These are phyloP conservation scores for Monsonia emarginata DNA, from an alignment of 441 rosid genomes.

Conservation along the genomic window DNA sequence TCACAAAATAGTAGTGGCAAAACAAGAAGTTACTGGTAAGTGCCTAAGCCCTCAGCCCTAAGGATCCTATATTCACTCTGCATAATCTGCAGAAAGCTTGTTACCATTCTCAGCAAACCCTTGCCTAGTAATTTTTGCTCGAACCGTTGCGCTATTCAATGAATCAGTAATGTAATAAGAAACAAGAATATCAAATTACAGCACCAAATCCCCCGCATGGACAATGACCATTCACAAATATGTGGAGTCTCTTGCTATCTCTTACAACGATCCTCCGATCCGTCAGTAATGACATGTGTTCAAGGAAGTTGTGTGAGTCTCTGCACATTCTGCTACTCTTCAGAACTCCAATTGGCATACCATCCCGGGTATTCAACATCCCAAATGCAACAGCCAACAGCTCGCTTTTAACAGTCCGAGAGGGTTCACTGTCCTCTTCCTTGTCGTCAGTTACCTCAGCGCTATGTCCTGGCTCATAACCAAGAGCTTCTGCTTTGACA, in stretches of 20 bases:
- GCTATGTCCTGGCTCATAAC: constrained; percentile 19
- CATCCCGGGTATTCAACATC: constrained; percentile 25
- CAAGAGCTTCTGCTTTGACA: constrained; percentile 28
- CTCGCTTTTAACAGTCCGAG: constrained; percentile 36
- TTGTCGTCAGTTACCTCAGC: constrained; percentile 14
- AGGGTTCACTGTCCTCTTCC: too few species aligned
- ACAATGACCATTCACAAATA: constrained; percentile 37
- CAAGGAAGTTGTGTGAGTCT: constrained; percentile 43
- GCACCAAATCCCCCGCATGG: constrained; percentile 36
- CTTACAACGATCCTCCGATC: constrained; percentile 32
- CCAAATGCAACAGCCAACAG: constrained; percentile 42
- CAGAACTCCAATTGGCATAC: constrained; percentile 27
- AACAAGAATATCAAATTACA: constrained; percentile 19
- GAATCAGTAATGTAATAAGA: neutral
- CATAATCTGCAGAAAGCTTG: too few species aligned
- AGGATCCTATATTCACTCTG: too few species aligned
- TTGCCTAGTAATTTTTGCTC: too few species aligned
- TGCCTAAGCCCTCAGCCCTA: too few species aligned
- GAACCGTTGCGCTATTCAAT: too few species aligned
- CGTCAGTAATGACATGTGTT: constrained; percentile 26
- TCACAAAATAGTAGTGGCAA: too few species aligned
- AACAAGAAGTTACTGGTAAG: too few species aligned
- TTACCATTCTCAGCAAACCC: too few species aligned
- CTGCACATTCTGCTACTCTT: constrained; percentile 36
- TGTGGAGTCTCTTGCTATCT: constrained; percentile 45